Evolutionary conservation across 2,329 filamentous ascomycete species (phyloP), one percentile per base, ranked within the genome.

Genomic region (Monascus ruber): DNA sequence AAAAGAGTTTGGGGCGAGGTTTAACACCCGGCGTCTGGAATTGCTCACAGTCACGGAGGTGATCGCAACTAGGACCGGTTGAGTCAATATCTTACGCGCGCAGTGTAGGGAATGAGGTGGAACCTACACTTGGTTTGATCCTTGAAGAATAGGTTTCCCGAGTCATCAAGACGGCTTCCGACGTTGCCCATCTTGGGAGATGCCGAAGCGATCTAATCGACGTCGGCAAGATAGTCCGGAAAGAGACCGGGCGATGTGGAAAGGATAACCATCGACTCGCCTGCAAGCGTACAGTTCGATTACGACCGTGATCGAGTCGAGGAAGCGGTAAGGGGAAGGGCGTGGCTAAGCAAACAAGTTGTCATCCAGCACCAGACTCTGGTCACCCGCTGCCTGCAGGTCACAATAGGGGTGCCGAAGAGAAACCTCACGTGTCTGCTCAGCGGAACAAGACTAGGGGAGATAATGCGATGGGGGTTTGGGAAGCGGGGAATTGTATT

Each of bases 121-220:
- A 42, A 53, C 54, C 69, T 74, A 96, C 91, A 79, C 74, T 87
- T 80, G 62, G 77, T 85, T 72, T 94, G 91, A 62, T 98, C 91
- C 69, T 84, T 83, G 59, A 96, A 72, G 63, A 83, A 93, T 60
- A 96, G 70, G 54, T 77, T 74, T 60, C 79, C 84, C 56, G 59
- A 57, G 46, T 95, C 88, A 54, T 94, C 88, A 55, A 81, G 79
- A 65, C 80, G 83, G 72, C 88, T 95, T 63, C 79, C 81, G 65
- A 95, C 81, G 70, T 83, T 87, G 59, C 91, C 91, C 91, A 98
- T 98, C 63, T 66, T 75, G 68, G 17, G 63, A 52, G 43, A 40
- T 34, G 36, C 40, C 42, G 40, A 41, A 49, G 17, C 34, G 45
- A 47, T 54, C 42, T 51, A 44, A 45, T 54, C 46, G 53, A 50